These are phyloP conservation scores for Drechslera avenae DNA, from an alignment of 2,329 filamentous ascomycete genomes.

Conservation along the genomic window DNA sequence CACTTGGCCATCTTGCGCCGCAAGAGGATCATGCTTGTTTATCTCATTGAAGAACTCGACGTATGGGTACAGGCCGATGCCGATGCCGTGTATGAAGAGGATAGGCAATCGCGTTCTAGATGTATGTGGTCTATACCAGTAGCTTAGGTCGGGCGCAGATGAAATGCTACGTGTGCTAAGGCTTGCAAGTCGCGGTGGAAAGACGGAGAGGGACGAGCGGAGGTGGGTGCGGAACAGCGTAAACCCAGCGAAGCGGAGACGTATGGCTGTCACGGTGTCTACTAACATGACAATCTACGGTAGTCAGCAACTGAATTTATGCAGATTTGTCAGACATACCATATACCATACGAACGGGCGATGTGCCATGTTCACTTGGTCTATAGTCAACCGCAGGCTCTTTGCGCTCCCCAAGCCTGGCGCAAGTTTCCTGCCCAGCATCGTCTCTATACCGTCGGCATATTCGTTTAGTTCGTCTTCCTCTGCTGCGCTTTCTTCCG, in stretches of 20 bases:
- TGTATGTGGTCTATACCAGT: constrained; percentile 70
- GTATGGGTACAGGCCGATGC: constrained; percentile 70
- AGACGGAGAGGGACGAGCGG: constrained; percentile 55
- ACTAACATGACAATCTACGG: constrained; percentile 58
- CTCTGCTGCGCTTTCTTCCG: constrained; percentile 34
- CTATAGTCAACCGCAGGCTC: constrained; percentile 68
- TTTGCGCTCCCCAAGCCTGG: constrained; percentile 62
- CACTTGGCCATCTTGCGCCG: constrained; percentile 53
- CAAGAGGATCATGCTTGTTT: constrained; percentile 40
- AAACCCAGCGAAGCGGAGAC: constrained; percentile 58
- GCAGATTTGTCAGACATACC: constrained; percentile 47
- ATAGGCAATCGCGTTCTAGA: constrained; percentile 63
- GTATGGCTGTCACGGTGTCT: constrained; percentile 49
- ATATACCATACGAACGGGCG: constrained; percentile 69
- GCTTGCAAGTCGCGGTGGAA: constrained; percentile 63
- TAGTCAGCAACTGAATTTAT: neutral
- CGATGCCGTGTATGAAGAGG: constrained; percentile 73
- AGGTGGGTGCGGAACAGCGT: constrained; percentile 56
- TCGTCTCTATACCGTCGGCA: constrained; percentile 58
- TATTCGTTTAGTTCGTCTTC: constrained; percentile 63
- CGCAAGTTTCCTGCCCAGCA: constrained; percentile 58
- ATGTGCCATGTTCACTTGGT: constrained; percentile 65
- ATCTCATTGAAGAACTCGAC: constrained; percentile 62
- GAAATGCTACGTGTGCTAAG: constrained; percentile 56
- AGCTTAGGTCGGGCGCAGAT: constrained; percentile 58